A percentile compares a stretch with the other conserved stretches of the same genome.
Conservation (phyloP, 1,284 basidiomycete species). For the Sporisorium sorghi region DNA sequence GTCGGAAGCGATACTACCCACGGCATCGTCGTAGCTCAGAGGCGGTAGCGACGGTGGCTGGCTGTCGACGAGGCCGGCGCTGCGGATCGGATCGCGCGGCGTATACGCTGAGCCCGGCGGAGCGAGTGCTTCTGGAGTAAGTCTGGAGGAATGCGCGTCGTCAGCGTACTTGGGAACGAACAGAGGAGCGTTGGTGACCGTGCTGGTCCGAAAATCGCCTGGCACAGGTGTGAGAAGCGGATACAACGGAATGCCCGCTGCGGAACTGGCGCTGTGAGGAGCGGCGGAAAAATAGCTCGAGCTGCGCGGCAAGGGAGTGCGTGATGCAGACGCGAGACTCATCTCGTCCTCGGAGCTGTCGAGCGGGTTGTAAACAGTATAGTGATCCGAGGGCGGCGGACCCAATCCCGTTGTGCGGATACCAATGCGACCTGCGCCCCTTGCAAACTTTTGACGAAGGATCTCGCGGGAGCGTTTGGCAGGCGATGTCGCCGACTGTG, state of each 20-base stretch:
- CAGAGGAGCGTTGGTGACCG: slow-evolving; percentile 59
- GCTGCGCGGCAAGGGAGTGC: slow-evolving; percentile 39
- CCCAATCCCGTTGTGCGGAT: slow-evolving; percentile 46
- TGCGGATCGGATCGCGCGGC: slow-evolving; percentile 5
- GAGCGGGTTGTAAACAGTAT: slow-evolving; percentile 38
- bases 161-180: slow-evolving; percentile 52
- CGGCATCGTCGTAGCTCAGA: slow-evolving; percentile 5
- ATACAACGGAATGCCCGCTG: slow-evolving; percentile 19
- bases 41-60: slow-evolving; percentile 17
- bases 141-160: slow-evolving; percentile 11
- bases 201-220: slow-evolving; percentile 47
- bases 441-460: slow-evolving; percentile 58
- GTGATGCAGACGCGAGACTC: slow-evolving; percentile 14
- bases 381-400: slow-evolving; percentile 26
- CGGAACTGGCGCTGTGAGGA: slow-evolving; percentile 31
- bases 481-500: slow-evolving; percentile 17
- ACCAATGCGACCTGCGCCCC: slow-evolving; percentile 54
- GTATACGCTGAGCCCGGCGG: slow-evolving; percentile 1
- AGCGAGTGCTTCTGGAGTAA: slow-evolving; percentile 18
- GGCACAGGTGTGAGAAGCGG: slow-evolving; percentile 40
- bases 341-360: slow-evolving; percentile 47
- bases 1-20: slow-evolving; percentile 12
- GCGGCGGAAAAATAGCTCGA: slow-evolving; percentile 41
- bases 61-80: background rate
- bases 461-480: slow-evolving; percentile 42